These are phyloP conservation scores for Chrysanthemum makinoi DNA, from an alignment of 129 eudicot genomes.

Conservation along the genomic window DNA sequence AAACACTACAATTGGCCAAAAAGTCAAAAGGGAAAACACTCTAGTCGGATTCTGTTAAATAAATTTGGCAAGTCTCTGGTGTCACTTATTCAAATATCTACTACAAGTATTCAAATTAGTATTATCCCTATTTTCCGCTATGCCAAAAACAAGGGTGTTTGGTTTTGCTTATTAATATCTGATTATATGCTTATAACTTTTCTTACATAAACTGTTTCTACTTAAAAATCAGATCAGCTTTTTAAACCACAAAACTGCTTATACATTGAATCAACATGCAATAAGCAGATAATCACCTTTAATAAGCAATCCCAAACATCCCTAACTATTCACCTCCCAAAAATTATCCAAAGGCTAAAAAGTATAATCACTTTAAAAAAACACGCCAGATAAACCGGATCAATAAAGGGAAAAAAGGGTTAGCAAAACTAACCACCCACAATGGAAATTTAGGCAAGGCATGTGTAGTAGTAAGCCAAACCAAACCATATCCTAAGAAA, in stretches of 20 bases:
- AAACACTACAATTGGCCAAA: not conserved
- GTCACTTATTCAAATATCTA: not conserved
- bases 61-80: not conserved
- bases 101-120: not conserved
- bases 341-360: no score
- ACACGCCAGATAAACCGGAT: not conserved
- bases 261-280: no score
- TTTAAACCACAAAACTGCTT: not conserved
- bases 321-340: no score
- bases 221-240: not conserved
- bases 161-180: no score
- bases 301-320: no score
- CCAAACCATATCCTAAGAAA: constrained; percentile 56
- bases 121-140: not conserved
- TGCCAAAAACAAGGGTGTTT: no score
- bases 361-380: no score
- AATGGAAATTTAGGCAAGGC: constrained; percentile 51
- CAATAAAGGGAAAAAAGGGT: not conserved
- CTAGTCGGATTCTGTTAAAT: not conserved
- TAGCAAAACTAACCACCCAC: constrained; percentile 55
- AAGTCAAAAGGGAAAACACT: not conserved
- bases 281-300: no score
- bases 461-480: constrained; percentile 47
- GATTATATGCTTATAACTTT: not conserved
- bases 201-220: not conserved